Percentiles rank a stretch among this genome's conserved stretches.
phyloP scores from a whole-genome alignment of 495 filamentous ascomycete species.

The Parachaetomium inaequale region DNA sequence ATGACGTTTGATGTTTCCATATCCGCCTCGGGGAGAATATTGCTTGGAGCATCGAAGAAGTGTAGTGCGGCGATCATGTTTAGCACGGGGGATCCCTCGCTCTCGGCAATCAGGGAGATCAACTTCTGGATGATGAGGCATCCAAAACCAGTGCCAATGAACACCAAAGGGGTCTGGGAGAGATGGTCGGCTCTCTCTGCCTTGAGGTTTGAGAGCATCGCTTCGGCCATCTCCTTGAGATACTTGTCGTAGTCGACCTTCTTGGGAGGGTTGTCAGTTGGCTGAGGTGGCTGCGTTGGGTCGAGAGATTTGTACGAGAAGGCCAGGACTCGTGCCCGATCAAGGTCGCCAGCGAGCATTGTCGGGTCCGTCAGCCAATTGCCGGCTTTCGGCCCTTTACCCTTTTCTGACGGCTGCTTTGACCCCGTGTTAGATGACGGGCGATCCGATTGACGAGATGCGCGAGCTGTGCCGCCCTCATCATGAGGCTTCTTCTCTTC shows the following conservation, averaged over 20 bases:
- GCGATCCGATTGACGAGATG: background rate
- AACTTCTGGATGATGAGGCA: slow-evolving; percentile 2
- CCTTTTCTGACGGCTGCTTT: background rate
- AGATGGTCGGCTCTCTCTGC: background rate
- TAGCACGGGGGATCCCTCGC: background rate
- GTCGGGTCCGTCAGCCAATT: slow-evolving; percentile 4
- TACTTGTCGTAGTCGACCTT: slow-evolving; percentile 1
- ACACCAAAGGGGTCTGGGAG: background rate
- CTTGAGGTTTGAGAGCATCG: background rate
- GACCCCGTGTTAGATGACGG: background rate
- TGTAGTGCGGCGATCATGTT: background rate
- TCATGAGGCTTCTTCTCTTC: background rate
- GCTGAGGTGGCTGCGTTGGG: background rate
- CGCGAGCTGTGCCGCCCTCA: background rate
- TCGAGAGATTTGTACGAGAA: background rate
- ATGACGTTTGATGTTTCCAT: background rate
- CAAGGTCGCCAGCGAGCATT: background rate
- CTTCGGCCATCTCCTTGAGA: background rate
- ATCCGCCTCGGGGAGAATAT: background rate
- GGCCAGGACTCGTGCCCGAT: background rate
- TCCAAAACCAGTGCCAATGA: slow-evolving; percentile 1
- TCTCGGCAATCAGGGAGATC: background rate
- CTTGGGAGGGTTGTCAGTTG: background rate
- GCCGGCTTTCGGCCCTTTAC: background rate
- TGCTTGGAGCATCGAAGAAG: background rate